phyloP scores from a whole-genome alignment of 306 rosid species.

The Vigna radiata region DNA sequence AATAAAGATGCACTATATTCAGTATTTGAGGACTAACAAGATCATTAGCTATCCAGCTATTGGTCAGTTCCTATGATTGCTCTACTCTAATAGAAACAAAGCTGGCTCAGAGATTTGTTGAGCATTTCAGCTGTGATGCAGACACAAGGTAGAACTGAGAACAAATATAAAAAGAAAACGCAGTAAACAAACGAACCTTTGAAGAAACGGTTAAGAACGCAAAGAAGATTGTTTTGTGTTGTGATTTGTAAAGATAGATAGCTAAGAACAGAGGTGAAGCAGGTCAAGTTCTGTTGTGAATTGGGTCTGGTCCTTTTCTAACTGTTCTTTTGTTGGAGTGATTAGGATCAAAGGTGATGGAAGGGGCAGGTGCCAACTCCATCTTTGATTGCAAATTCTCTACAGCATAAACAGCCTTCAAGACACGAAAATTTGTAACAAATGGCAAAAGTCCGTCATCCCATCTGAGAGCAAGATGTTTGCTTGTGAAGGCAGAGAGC shows the following conservation, averaged over 20 bases:
- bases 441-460: constrained; percentile 48
- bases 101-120: constrained; percentile 49
- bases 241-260: constrained; percentile 43
- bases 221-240: constrained; percentile 40
- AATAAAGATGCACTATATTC: constrained; percentile 35
- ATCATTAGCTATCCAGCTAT: constrained; percentile 57
- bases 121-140: constrained; percentile 41
- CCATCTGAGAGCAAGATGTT: constrained; percentile 77
- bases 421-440: constrained; percentile 53
- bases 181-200: constrained; percentile 53
- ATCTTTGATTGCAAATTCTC: constrained; percentile 59
- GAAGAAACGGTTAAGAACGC: constrained; percentile 28
- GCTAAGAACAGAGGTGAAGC: constrained; percentile 34
- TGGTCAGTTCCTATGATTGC: constrained; percentile 57
- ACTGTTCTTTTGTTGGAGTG: constrained; percentile 80
- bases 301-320: constrained; percentile 85
- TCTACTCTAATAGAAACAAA: constrained; percentile 47
- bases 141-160: constrained; percentile 31
- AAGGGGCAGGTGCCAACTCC: constrained; percentile 78
- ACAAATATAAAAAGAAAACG: constrained; percentile 43
- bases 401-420: constrained; percentile 54
- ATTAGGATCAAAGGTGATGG: constrained; percentile 65
- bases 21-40: constrained; percentile 54
- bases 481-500: constrained; percentile 68
- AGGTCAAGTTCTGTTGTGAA: constrained; percentile 83